Conservation (phyloP, 1,139 yeast species). For the Lodderomyces elongisporus region DNA sequence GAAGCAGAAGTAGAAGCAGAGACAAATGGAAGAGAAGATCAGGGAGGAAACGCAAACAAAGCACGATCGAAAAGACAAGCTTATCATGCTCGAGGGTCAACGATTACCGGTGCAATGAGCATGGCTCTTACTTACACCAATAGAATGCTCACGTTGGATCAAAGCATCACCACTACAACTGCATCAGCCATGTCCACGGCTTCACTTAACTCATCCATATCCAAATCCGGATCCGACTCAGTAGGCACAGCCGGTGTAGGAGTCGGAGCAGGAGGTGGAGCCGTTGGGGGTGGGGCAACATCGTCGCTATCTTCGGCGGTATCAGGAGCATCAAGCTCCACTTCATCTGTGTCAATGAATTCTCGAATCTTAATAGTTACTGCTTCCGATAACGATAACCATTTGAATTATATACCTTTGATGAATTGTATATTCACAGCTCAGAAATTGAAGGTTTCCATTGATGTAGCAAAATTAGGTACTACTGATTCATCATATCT, state of each 20-base stretch:
- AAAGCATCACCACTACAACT: conserved; percentile 42
- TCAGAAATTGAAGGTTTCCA: conserved; percentile 82
- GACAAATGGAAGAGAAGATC: too few relatives aligned
- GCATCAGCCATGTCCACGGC: conserved; percentile 44
- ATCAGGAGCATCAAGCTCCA: conserved; percentile 2
- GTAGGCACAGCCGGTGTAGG: background rate
- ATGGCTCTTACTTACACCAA: conserved; percentile 77
- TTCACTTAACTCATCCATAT: conserved; percentile 21
- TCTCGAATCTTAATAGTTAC: conserved; percentile 73
- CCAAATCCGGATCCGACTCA: conserved; percentile 1
- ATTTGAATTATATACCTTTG: conserved; percentile 81
- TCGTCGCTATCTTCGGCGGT: background rate
- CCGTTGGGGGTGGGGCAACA: conserved; percentile 12
- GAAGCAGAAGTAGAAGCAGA: too few relatives aligned
- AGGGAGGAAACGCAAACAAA: too few relatives aligned
- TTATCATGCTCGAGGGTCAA: conserved; percentile 14
- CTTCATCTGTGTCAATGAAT: conserved; percentile 40
- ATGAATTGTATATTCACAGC: conserved; percentile 98
- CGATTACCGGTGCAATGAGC: conserved; percentile 76
- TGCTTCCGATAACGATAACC: conserved; percentile 64
- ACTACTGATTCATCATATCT: conserved; percentile 67
- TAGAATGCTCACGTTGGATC: conserved; percentile 53
- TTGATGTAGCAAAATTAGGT: conserved; percentile 86
- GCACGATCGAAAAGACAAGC: conserved; percentile 16
- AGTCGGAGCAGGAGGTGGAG: conserved; percentile 9